A percentile compares a stretch with the other conserved stretches of the same genome.
phyloP scores from a whole-genome alignment of 2,329 filamentous ascomycete genomes.

The Aspergillus sp. region DNA sequence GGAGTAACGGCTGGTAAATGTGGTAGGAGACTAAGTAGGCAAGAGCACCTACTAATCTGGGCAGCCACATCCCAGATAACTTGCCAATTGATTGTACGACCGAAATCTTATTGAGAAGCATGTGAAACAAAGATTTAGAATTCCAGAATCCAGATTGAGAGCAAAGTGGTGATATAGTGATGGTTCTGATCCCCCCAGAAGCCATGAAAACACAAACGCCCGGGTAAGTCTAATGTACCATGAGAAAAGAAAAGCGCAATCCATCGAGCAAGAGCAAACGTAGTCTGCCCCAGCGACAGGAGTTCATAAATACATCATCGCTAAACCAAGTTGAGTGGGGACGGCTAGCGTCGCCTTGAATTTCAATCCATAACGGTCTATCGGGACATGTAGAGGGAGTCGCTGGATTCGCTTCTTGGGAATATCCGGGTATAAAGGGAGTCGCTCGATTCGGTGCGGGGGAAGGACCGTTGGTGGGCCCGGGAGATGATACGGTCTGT shows the following conservation, averaged over 20 bases:
- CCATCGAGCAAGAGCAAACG: neutral
- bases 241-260: neutral
- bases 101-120: neutral
- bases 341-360: neutral
- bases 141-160: neutral
- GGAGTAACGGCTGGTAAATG: too few relatives aligned
- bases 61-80: too few relatives aligned
- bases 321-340: neutral
- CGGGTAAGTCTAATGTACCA: neutral
- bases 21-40: too few relatives aligned
- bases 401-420: conserved; percentile 31
- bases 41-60: too few relatives aligned
- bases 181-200: neutral
- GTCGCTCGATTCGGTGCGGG: conserved; percentile 31
- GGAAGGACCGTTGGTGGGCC: conserved; percentile 32
- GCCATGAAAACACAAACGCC: neutral
- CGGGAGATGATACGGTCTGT: conserved; percentile 30
- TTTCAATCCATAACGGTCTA: conserved; percentile 9
- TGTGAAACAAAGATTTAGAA: neutral
- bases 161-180: neutral
- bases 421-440: conserved; percentile 32
- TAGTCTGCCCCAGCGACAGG: neutral
- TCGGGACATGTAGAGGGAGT: conserved; percentile 29
- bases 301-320: conserved; percentile 4
- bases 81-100: too few relatives aligned